phyloP scores from a whole-genome alignment of 202 grass and related monocot genomes.

The Zoysia matrella region DNA sequence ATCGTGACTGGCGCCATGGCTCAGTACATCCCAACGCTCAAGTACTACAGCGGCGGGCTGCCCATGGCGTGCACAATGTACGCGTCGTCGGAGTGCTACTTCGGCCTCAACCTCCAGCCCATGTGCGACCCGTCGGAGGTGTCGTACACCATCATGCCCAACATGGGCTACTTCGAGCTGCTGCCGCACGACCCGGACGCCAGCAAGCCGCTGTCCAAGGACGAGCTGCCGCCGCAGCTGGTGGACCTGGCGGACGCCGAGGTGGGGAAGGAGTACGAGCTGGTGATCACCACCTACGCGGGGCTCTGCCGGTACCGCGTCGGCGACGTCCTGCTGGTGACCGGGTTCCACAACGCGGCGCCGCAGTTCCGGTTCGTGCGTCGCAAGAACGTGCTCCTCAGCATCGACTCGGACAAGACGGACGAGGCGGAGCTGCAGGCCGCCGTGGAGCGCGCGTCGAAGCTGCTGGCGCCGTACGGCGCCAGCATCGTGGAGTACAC shows the following conservation, averaged over 20 bases:
- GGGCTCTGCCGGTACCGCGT: constrained; percentile 86
- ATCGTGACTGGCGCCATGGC: constrained; percentile 97
- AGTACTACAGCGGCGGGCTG: constrained; percentile 83
- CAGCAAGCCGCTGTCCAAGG: background rate
- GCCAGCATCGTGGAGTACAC: constrained; percentile 91
- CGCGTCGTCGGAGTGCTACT: constrained; percentile 94
- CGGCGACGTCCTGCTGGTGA: constrained; percentile 78
- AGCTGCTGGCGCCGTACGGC: constrained; percentile 60
- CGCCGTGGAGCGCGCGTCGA: constrained; percentile 74
- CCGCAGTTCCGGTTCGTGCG: constrained; percentile 86
- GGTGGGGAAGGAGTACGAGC: constrained; percentile 82
- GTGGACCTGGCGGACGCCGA: constrained; percentile 77
- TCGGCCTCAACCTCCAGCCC: constrained; percentile 86
- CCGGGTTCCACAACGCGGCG: constrained; percentile 86
- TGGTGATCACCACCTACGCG: constrained; percentile 90
- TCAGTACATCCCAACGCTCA: constrained; percentile 94
- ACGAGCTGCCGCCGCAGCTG: constrained; percentile 36
- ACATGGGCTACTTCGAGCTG: constrained; percentile 96
- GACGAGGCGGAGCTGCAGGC: constrained; percentile 89
- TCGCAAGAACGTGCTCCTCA: constrained; percentile 87
- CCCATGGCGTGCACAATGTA: constrained; percentile 98
- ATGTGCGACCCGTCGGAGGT: constrained; percentile 79
- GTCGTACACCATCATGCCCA: constrained; percentile 96
- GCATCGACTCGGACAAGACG: constrained; percentile 95
- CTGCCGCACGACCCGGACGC: constrained; percentile 58